Base-by-base conservation (phyloP, 441 rosid genomes). In the Populus hybrid region DNA sequence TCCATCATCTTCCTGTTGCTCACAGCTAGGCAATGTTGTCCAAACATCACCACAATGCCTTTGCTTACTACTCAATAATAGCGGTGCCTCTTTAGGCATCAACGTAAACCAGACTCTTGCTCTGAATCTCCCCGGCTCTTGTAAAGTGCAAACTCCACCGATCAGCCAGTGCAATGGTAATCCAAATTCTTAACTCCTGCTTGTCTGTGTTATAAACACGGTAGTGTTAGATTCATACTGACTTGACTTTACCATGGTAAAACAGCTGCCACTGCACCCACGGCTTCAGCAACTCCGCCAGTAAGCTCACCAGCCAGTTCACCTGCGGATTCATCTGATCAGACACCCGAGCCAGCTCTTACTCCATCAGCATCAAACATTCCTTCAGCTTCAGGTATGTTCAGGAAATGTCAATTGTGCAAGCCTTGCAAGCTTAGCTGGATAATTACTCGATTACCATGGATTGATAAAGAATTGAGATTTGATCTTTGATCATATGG, bases 321-420 rank as follows among this genome's bases (percentile, higher is more conserved):
- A 69, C 84, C 88, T 3, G 24, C 82, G 0, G 85, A 36, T 66
- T 45, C 84, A 45, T 72, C 85, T 66, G 70, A 68, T 38, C 77
- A 78, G 36, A 81, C 87, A 53, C 79, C 88, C 3, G 82, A 72
- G 1, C 73, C 88, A 67, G 79, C 78, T 12, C 28, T 72, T 71
- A 72, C 86, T 23, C 80, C 79, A n/a, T 59, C 86, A 12, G 80
- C 72, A 68, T 77, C 86, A 3, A 33, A 24, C 1, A 45, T 33
- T 56, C 83, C 85, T 66, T 72, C 90, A 68, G 83, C 81, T 67
- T 79, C 77, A 75, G 78, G 79, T 72, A 63, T 2, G 45, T 24
- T 36, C 26, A 53, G 67, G 23, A 53, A 69, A 28, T 26, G 4
- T 65, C 28, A 14, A 45, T 45, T 16, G 56, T 45, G 56, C 56